Evolutionary conservation across 106 monocot genomes (phyloP).

Genomic region (Amphibolis antarctica): DNA sequence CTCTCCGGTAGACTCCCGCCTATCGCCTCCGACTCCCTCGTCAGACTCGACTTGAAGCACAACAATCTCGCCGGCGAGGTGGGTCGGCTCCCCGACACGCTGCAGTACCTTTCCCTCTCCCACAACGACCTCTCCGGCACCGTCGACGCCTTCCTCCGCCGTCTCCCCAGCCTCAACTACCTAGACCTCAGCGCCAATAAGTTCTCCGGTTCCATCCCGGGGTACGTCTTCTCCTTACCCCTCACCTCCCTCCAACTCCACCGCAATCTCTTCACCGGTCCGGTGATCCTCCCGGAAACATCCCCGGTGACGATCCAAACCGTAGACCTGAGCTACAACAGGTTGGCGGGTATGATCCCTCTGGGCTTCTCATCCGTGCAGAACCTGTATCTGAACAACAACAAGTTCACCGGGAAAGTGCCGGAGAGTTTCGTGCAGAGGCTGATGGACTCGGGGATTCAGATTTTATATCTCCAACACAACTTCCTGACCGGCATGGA

Average conservation of each 20-base stretch:
- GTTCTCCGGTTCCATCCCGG: conserved; percentile 30
- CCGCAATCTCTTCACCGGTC: conserved; percentile 36
- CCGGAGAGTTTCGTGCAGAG: conserved; percentile 35
- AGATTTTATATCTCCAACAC: conserved; percentile 64
- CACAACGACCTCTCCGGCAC: conserved; percentile 34
- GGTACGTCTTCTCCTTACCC: conserved; percentile 29
- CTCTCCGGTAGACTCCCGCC: conserved; percentile 4
- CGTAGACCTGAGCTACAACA: conserved; percentile 75
- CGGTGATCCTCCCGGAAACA: conserved; percentile 5
- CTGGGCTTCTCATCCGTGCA: conserved; percentile 32
- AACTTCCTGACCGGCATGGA: conserved; percentile 56
- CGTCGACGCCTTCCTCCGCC: conserved; percentile 6
- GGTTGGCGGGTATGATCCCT: conserved; percentile 39
- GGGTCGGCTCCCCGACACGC: conserved; percentile 11
- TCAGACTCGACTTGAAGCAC: conserved; percentile 43
- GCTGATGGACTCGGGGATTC: conserved; percentile 30
- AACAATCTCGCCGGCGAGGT: conserved; percentile 45
- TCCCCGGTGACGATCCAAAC: conserved; percentile 14
- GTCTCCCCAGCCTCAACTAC: conserved; percentile 15
- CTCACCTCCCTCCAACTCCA: conserved; percentile 25
- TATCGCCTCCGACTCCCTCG: conserved; percentile 7
- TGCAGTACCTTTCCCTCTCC: conserved; percentile 34
- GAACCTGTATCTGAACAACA: conserved; percentile 59
- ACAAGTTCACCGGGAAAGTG: conserved; percentile 51
- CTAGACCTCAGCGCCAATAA: conserved; percentile 40